Conservation (phyloP, 2,329 filamentous ascomycete genomes). For the Rhytidhysteron rufulum region DNA sequence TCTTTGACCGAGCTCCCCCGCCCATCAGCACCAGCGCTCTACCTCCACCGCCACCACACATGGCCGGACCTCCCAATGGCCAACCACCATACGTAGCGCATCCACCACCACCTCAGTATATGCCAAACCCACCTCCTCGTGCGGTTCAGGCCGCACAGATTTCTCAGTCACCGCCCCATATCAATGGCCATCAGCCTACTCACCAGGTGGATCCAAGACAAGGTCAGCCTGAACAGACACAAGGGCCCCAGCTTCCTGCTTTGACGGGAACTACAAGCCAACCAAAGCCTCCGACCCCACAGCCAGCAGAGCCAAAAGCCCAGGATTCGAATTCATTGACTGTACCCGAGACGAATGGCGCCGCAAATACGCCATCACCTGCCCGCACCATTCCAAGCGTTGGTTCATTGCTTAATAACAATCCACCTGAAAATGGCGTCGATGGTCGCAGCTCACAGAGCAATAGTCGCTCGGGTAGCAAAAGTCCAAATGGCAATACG, state of each 20-base stretch:
- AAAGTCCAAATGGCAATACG: constrained; percentile 33
- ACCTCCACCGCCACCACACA: constrained; percentile 30
- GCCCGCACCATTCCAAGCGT: constrained; percentile 53
- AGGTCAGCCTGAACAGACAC: constrained; percentile 7
- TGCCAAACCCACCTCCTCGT: constrained; percentile 35
- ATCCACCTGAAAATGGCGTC: constrained; percentile 17
- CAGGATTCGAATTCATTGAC: constrained; percentile 41
- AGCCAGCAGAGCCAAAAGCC: constrained; percentile 39
- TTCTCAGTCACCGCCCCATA: constrained; percentile 43
- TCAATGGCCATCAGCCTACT: not conserved
- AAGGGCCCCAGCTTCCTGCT: constrained; percentile 34
- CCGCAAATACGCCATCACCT: constrained; percentile 19
- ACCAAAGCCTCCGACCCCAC: constrained; percentile 26
- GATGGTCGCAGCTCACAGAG: constrained; percentile 23
- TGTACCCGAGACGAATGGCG: constrained; percentile 30
- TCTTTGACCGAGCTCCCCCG: constrained; percentile 38
- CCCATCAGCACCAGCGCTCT: constrained; percentile 30
- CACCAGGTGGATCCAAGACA: constrained; percentile 6
- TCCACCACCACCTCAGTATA: constrained; percentile 24
- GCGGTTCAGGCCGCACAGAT: constrained; percentile 39
- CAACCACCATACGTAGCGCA: constrained; percentile 26
- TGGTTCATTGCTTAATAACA: constrained; percentile 32
- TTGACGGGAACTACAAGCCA: constrained; percentile 24
- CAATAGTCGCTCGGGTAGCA: constrained; percentile 39
- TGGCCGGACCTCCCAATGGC: constrained; percentile 27